These are phyloP conservation scores for Triangularia setosa DNA, from an alignment of 2,329 filamentous ascomycete genomes.

Conservation along the genomic window DNA sequence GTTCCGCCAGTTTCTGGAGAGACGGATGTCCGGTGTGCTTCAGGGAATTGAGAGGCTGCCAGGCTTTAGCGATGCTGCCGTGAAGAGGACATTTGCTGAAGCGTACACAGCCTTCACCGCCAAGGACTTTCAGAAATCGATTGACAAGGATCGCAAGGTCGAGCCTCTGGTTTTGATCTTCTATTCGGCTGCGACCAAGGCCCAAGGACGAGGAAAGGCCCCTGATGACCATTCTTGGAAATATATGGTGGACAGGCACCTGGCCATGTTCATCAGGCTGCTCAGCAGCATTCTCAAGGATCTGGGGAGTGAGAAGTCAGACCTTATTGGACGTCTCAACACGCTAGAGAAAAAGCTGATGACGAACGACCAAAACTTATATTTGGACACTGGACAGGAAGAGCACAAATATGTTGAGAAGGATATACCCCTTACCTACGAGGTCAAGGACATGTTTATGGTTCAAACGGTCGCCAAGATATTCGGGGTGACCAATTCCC, in stretches of 20 bases:
- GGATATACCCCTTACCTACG: conserved; percentile 76
- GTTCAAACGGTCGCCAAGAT: conserved; percentile 83
- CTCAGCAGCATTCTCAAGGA: conserved; percentile 76
- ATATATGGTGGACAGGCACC: conserved; percentile 85
- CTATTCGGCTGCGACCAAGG: conserved; percentile 90
- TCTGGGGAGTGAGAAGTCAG: conserved; percentile 76
- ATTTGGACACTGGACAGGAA: conserved; percentile 56
- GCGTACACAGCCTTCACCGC: conserved; percentile 94
- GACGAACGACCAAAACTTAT: conserved; percentile 87
- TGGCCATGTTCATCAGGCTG: conserved; percentile 89
- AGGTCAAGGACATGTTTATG: conserved; percentile 95
- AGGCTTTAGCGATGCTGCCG: conserved; percentile 83
- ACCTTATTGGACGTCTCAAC: conserved; percentile 72
- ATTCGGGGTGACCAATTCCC: conserved; percentile 73
- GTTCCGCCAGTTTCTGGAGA: conserved; percentile 53
- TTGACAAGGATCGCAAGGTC: conserved; percentile 89
- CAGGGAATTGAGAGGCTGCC: conserved; percentile 78
- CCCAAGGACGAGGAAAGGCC: conserved; percentile 68
- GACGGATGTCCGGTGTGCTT: conserved; percentile 76
- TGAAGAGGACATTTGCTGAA: conserved; percentile 91
- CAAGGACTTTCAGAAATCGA: conserved; percentile 78
- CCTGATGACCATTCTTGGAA: conserved; percentile 86
- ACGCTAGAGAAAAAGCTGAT: conserved; percentile 91
- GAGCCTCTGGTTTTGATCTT: conserved; percentile 95
- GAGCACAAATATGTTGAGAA: conserved; percentile 72